A percentile compares a stretch with the other conserved stretches of the same genome.
Conservation (phyloP, 805 yeast genomes). For the Wickerhamomyces bovis region DNA sequence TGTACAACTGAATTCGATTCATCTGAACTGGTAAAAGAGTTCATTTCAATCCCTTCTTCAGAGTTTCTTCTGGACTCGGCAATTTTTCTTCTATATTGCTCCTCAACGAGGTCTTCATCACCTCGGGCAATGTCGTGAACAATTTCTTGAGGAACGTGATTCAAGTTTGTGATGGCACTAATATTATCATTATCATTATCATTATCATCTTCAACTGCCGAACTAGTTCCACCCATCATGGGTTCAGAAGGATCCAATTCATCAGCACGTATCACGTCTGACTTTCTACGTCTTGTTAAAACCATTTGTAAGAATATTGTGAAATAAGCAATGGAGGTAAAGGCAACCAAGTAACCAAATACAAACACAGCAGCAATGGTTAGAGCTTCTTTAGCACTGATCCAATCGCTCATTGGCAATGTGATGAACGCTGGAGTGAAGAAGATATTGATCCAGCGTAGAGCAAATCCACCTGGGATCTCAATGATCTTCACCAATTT, state of each 20-base stretch:
- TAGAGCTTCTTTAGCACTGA: slow-evolving; percentile 61
- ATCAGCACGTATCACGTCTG: slow-evolving; percentile 25
- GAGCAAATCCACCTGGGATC: slow-evolving; percentile 61
- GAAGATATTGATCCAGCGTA: slow-evolving; percentile 73
- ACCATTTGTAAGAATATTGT: slow-evolving; percentile 35
- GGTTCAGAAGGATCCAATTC: slow-evolving; percentile 16
- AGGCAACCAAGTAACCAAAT: slow-evolving; percentile 53
- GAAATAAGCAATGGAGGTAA: slow-evolving; percentile 43
- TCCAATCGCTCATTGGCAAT: slow-evolving; percentile 60
- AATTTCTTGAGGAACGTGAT: slow-evolving; percentile 12
- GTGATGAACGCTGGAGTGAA: slow-evolving; percentile 75
- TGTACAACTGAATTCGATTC: neutral
- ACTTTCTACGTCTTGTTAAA: slow-evolving; percentile 16
- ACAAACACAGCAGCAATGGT: slow-evolving; percentile 71
- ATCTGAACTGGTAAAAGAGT: neutral
- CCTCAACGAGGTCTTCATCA: slow-evolving; percentile 21
- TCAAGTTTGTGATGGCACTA: slow-evolving; percentile 4
- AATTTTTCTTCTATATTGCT: slow-evolving; percentile 11
- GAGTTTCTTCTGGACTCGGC: slow-evolving; percentile 7
- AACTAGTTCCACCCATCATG: neutral
- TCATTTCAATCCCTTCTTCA: neutral
- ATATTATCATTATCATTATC: neutral
- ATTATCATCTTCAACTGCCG: neutral
- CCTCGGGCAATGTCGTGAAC: slow-evolving; percentile 19
- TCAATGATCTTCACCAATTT: slow-evolving; percentile 32